These are phyloP conservation scores for Aspergillus bertholletiae DNA, from an alignment of 495 filamentous ascomycete genomes.

Conservation along the genomic window DNA sequence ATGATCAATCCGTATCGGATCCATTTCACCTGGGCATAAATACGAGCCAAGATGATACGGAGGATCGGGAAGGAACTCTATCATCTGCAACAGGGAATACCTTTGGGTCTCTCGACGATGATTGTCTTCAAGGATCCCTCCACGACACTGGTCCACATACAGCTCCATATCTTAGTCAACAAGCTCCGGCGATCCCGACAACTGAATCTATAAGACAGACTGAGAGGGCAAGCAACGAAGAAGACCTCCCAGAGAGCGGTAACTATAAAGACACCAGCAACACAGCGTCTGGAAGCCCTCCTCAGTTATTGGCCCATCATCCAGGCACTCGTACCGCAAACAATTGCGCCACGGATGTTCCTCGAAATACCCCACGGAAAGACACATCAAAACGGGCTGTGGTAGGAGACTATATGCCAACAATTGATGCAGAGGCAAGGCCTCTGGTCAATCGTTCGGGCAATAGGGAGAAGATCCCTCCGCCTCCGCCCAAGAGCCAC, in stretches of 20 bases:
- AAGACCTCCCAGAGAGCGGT: slow-evolving; percentile 1
- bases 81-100: neutral
- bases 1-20: slow-evolving; percentile 9
- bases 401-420: slow-evolving; percentile 34
- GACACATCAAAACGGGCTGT: slow-evolving; percentile 20
- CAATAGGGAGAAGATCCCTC: slow-evolving; percentile 40
- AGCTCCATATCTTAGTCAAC: slow-evolving; percentile 27
- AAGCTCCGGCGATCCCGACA: slow-evolving; percentile 9
- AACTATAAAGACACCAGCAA: neutral
- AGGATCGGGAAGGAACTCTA: neutral
- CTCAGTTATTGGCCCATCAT: slow-evolving; percentile 6
- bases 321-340: slow-evolving; percentile 26
- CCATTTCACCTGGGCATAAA: slow-evolving; percentile 13
- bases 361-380: neutral
- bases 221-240: slow-evolving; percentile 7
- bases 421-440: slow-evolving; percentile 34
- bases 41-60: neutral
- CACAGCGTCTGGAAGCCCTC: neutral
- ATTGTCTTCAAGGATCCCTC: slow-evolving; percentile 19
- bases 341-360: slow-evolving; percentile 23
- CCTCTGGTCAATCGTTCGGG: slow-evolving; percentile 26
- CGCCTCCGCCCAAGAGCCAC: slow-evolving; percentile 59
- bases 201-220: neutral
- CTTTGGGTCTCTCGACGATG: slow-evolving; percentile 16
- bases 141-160: slow-evolving; percentile 23